Conservation (phyloP, 2,329 filamentous ascomycete genomes). For the Pseudovirgaria hyperparasitica region DNA sequence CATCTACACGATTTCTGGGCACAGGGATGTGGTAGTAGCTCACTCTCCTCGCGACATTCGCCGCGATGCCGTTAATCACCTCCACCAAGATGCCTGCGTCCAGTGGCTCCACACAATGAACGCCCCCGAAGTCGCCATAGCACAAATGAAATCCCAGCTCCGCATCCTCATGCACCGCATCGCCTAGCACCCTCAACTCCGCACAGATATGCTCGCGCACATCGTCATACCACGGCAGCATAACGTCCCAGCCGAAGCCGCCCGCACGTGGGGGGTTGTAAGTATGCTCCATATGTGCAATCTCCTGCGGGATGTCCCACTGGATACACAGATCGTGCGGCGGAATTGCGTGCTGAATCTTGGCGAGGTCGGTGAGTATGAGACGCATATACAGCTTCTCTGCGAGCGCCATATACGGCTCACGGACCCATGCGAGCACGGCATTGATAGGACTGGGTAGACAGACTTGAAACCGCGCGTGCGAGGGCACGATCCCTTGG, state of each 20-base stretch:
- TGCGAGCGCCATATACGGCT: slow-evolving; percentile 14
- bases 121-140: slow-evolving; percentile 33
- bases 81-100: slow-evolving; percentile 24
- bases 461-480: slow-evolving; percentile 21
- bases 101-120: slow-evolving; percentile 32
- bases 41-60: slow-evolving; percentile 16
- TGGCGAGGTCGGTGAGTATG: slow-evolving; percentile 14
- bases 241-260: no score
- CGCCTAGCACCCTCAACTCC: slow-evolving; percentile 18
- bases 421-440: slow-evolving; percentile 8
- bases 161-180: slow-evolving; percentile 21
- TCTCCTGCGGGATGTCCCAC: slow-evolving; percentile 21
- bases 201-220: slow-evolving; percentile 22
- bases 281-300: slow-evolving; percentile 16
- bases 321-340: slow-evolving; percentile 23
- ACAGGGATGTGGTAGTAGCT: slow-evolving; percentile 34
- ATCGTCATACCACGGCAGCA: slow-evolving; percentile 22
- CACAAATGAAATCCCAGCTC: slow-evolving; percentile 35
- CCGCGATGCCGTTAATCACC: slow-evolving; percentile 21
- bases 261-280: not conserved
- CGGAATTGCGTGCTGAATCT: slow-evolving; percentile 19
- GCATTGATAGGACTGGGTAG: slow-evolving; percentile 14
- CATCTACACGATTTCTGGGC: slow-evolving; percentile 24
- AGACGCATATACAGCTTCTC: slow-evolving; percentile 23
- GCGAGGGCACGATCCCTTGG: slow-evolving; percentile 15